These are phyloP conservation scores for Vararia minispora DNA, from an alignment of 768 basidiomycete species.

Conservation along the genomic window DNA sequence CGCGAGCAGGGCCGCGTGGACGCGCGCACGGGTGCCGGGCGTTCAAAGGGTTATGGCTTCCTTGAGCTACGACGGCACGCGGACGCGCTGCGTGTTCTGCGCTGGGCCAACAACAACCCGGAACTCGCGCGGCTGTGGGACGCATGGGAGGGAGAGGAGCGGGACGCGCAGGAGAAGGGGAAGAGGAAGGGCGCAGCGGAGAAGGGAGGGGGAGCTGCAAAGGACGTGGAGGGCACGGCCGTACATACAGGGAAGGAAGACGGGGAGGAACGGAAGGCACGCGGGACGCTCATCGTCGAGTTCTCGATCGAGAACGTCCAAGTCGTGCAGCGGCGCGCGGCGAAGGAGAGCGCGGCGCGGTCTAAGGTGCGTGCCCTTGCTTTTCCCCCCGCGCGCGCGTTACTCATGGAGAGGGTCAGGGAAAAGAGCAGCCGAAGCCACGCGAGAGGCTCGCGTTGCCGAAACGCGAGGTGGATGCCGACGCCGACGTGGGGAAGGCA, in stretches of 20 bases:
- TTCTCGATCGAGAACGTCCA: constrained; percentile 94
- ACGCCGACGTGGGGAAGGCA: too few relatives aligned
- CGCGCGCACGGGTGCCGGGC: constrained; percentile 73
- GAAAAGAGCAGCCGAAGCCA: constrained; percentile 7
- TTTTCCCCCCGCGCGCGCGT: constrained; percentile 15
- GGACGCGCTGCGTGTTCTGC: constrained; percentile 81
- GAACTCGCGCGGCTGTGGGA: constrained; percentile 53
- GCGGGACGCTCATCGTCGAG: constrained; percentile 70
- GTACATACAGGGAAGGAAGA: constrained; percentile 52
- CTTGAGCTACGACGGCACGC: constrained; percentile 81
- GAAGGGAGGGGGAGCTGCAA: too few relatives aligned
- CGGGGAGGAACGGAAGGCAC: constrained; percentile 30
- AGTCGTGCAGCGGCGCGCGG: constrained; percentile 68
- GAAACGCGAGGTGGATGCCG: too few relatives aligned
- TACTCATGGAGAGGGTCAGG: constrained; percentile 8
- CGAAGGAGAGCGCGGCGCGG: constrained; percentile 32
- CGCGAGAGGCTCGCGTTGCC: background rate
- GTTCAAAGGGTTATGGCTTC: constrained; percentile 93
- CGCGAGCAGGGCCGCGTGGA: constrained; percentile 87
- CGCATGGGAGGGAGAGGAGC: constrained; percentile 64
- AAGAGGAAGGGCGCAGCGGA: constrained; percentile 32
- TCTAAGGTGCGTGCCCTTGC: constrained; percentile 17
- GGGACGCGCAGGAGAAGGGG: constrained; percentile 42
- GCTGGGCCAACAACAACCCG: constrained; percentile 91
- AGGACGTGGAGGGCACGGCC: constrained; percentile 39